A percentile compares a stretch with the other conserved stretches of the same genome.
Conservation (phyloP, 2,329 filamentous ascomycete genomes). For the Microcera coccophila region DNA sequence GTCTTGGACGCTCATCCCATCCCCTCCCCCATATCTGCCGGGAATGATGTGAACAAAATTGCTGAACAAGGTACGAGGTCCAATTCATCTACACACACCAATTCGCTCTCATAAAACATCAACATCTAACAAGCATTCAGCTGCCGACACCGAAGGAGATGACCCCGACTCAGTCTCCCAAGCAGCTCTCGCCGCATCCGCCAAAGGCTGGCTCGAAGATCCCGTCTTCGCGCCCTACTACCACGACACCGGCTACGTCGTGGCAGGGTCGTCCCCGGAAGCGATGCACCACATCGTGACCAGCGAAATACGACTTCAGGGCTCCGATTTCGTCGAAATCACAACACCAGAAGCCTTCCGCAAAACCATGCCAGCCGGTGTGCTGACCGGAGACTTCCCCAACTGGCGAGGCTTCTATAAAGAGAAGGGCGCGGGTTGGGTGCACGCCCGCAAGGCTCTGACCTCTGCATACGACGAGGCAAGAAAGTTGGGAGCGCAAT, state of each 20-base stretch:
- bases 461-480: constrained; percentile 13
- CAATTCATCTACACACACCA: not conserved
- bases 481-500: constrained; percentile 8
- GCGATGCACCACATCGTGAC: constrained; percentile 10
- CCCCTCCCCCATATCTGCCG: constrained; percentile 14
- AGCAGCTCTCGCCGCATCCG: constrained; percentile 2
- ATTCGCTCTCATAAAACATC: not conserved
- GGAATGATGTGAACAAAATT: constrained; percentile 18
- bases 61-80: constrained; percentile 3
- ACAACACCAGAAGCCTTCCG: constrained; percentile 11
- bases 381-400: constrained; percentile 10
- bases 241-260: constrained; percentile 13
- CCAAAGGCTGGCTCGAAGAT: constrained; percentile 13
- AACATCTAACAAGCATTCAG: not conserved
- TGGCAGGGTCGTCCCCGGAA: constrained; percentile 10
- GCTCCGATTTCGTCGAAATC: constrained; percentile 6
- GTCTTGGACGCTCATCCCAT: constrained; percentile 13
- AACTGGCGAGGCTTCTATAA: constrained; percentile 16
- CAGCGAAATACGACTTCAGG: constrained; percentile 11
- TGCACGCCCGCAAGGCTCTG: constrained; percentile 16
- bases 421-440: constrained; percentile 11
- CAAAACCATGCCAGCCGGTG: constrained; percentile 12
- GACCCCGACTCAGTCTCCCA: constrained; percentile 6
- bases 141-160: constrained; percentile 1
- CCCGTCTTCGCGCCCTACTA: constrained; percentile 9